Conservation (phyloP, 345 rosid species). For the Abelmoschus esculentus region DNA sequence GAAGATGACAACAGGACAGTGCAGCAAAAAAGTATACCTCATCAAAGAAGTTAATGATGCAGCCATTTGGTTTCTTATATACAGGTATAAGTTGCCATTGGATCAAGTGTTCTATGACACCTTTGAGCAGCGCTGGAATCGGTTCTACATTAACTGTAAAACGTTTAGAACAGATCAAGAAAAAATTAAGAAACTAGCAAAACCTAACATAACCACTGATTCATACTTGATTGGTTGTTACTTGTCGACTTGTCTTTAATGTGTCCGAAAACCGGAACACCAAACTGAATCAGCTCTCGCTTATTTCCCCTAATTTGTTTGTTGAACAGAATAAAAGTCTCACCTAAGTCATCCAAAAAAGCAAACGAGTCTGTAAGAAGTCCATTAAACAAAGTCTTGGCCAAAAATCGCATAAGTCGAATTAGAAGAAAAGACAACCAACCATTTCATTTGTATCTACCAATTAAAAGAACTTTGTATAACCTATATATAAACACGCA, state of each 20-base stretch:
- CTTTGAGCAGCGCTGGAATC: slow-evolving; percentile 65
- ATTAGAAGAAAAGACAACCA: not conserved
- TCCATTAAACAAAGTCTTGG: not conserved
- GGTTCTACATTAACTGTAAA: slow-evolving; percentile 60
- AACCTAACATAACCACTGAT: not conserved
- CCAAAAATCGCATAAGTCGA: not conserved
- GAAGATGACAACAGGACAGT: not conserved
- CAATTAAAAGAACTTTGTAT: not conserved
- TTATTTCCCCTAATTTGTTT: slow-evolving; percentile 83
- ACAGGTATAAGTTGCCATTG: slow-evolving; percentile 81
- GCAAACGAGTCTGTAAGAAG: not conserved
- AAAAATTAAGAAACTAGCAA: not conserved
- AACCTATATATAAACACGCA: not conserved
- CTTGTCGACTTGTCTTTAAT: slow-evolving; percentile 47
- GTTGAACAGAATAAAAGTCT: slow-evolving; percentile 84
- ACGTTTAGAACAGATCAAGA: not conserved
- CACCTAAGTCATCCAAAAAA: slow-evolving; percentile 40
- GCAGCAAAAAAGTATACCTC: slow-evolving; percentile 49
- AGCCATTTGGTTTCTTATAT: slow-evolving; percentile 83
- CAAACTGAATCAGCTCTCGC: slow-evolving; percentile 87
- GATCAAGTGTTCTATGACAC: slow-evolving; percentile 68
- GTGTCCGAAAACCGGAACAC: slow-evolving; percentile 68
- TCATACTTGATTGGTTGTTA: slow-evolving; percentile 22
- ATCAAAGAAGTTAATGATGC: slow-evolving; percentile 86
- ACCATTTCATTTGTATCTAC: not conserved